Evolutionary conservation across 2,329 filamentous ascomycete species (phyloP).

Genomic region (Penicillium sp.): DNA sequence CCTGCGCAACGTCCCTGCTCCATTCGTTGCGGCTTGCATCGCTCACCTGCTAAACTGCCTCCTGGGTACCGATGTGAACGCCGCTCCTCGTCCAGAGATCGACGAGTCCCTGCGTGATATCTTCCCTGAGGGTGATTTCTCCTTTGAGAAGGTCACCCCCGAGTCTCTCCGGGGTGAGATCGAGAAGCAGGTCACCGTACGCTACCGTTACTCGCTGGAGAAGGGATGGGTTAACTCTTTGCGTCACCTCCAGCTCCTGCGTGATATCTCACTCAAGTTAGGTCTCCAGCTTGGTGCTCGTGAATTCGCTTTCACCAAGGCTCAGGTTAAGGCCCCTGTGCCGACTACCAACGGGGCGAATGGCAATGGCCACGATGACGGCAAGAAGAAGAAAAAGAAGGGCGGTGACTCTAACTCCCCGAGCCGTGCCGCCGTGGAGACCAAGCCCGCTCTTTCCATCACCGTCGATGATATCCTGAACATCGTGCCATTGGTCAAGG

Average conservation of each 20-base stretch:
- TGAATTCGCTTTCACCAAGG: constrained; percentile 65
- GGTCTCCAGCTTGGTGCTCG: constrained; percentile 84
- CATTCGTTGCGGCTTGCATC: constrained; percentile 74
- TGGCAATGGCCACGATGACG: constrained; percentile 43
- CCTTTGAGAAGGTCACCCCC: constrained; percentile 76
- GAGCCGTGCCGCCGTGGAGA: constrained; percentile 42
- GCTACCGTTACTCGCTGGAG: constrained; percentile 74
- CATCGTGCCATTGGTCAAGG: constrained; percentile 90
- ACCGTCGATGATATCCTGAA: constrained; percentile 82
- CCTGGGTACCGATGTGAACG: constrained; percentile 71
- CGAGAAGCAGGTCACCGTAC: constrained; percentile 64
- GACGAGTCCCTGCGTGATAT: constrained; percentile 70
- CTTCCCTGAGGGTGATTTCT: constrained; percentile 77
- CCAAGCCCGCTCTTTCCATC: constrained; percentile 62
- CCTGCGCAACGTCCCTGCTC: constrained; percentile 72
- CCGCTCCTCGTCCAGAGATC: constrained; percentile 72
- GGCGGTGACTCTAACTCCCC: constrained; percentile 51
- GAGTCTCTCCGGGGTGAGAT: constrained; percentile 67
- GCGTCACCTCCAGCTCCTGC: constrained; percentile 77
- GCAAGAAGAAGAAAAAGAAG: constrained; percentile 61
- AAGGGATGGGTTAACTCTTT: constrained; percentile 65
- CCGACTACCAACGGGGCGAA: constrained; percentile 34
- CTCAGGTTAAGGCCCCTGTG: constrained; percentile 35
- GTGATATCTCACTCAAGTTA: constrained; percentile 83
- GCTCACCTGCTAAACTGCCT: constrained; percentile 93